phyloP scores from a whole-genome alignment of 2,329 filamentous ascomycete species.

The Penicillium sp. region DNA sequence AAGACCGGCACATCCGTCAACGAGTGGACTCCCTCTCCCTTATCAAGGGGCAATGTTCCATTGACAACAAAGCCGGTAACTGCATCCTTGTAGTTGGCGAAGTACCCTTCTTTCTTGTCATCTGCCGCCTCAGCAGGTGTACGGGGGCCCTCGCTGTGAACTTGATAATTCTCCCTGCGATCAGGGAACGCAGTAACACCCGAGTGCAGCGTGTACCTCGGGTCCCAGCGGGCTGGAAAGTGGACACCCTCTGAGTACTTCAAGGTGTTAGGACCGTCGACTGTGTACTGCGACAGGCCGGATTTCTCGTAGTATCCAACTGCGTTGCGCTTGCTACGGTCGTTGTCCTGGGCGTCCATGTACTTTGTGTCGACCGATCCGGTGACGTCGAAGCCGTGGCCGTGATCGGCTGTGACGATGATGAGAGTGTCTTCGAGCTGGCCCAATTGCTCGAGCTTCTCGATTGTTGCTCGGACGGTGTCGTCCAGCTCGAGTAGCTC shows the following conservation, averaged over 20 bases:
- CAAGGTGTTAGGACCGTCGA: conserved; percentile 55
- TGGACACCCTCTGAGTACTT: conserved; percentile 67
- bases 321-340: conserved; percentile 70
- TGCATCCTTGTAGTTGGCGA: conserved; percentile 65
- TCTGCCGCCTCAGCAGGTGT: conserved; percentile 54
- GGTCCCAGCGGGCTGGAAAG: conserved; percentile 82
- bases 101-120: conserved; percentile 57
- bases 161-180: conserved; percentile 69
- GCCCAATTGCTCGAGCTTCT: conserved; percentile 62
- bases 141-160: conserved; percentile 64
- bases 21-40: conserved; percentile 68
- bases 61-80: conserved; percentile 68
- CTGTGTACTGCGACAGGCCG: conserved; percentile 71
- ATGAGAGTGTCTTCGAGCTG: conserved; percentile 72
- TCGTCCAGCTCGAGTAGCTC: conserved; percentile 84
- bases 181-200: conserved; percentile 71
- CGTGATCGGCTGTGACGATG: conserved; percentile 81
- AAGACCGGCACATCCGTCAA: conserved; percentile 76
- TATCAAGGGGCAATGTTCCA: conserved; percentile 64
- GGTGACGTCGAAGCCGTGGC: conserved; percentile 84
- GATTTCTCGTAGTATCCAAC: conserved; percentile 70
- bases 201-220: conserved; percentile 73
- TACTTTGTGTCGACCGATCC: conserved; percentile 78
- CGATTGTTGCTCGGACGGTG: conserved; percentile 70
- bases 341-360: conserved; percentile 59